A percentile compares a stretch with the other conserved stretches of the same genome.
Evolutionary conservation across 2,329 filamentous ascomycete species (phyloP).

Genomic region (Nemania serpens): DNA sequence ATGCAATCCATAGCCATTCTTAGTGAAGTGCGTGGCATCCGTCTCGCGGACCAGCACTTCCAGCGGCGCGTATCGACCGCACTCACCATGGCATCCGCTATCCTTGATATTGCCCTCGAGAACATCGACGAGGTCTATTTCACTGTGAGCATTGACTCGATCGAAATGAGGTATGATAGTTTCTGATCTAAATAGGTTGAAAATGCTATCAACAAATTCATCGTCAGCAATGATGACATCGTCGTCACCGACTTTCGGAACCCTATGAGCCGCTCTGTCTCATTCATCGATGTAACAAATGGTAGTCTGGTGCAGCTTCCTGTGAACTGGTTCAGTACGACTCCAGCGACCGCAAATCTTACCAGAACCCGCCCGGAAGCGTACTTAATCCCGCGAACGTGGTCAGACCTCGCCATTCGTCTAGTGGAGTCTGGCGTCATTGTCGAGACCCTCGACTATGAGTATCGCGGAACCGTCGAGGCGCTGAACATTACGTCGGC

Average conservation of each 20-base stretch:
- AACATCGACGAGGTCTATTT: slow-evolving; percentile 32
- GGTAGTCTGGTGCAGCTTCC: slow-evolving; percentile 33
- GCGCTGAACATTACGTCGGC: slow-evolving; percentile 30
- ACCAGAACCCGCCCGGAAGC: slow-evolving; percentile 35
- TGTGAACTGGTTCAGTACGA: slow-evolving; percentile 33
- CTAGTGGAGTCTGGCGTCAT: slow-evolving; percentile 31
- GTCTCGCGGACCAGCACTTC: slow-evolving; percentile 38
- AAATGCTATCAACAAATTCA: slow-evolving; percentile 33
- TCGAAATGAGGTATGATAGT: not conserved
- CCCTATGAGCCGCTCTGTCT: slow-evolving; percentile 30
- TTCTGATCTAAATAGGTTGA: slow-evolving; percentile 24
- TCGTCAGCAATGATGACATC: slow-evolving; percentile 33
- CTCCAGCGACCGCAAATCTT: slow-evolving; percentile 32
- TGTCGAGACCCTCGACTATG: slow-evolving; percentile 32
- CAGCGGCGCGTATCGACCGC: slow-evolving; percentile 37
- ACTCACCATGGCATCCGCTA: slow-evolving; percentile 34
- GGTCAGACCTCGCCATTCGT: slow-evolving; percentile 33
- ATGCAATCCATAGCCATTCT: slow-evolving; percentile 36
- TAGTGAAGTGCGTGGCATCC: slow-evolving; percentile 36
- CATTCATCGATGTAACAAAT: slow-evolving; percentile 33
- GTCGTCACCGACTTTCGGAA: slow-evolving; percentile 35
- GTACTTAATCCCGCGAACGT: slow-evolving; percentile 36
- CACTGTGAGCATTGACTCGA: slow-evolving; percentile 22
- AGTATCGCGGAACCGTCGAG: slow-evolving; percentile 33
- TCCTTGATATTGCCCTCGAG: slow-evolving; percentile 36